Evolutionary conservation across 441 rosid genomes (phyloP).

Genomic region (Adansonia rubrostipa): DNA sequence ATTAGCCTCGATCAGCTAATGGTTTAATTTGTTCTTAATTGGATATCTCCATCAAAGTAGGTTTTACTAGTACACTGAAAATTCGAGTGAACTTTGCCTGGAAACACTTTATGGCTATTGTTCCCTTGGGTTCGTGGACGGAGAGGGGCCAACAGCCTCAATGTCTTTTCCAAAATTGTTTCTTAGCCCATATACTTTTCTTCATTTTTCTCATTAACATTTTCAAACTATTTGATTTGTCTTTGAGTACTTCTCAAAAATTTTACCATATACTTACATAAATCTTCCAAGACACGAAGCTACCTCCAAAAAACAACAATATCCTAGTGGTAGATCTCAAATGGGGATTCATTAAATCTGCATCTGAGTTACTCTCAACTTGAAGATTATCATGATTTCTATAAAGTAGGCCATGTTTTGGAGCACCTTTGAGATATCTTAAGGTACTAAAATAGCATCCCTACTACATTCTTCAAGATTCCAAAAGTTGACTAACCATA

Average conservation of each 20-base stretch:
- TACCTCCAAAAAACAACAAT: neutral
- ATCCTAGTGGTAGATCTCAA: neutral
- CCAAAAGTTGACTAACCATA: neutral
- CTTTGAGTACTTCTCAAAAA: neutral
- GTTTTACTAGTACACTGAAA: neutral
- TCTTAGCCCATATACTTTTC: neutral
- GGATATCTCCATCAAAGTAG: neutral
- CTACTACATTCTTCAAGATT: neutral
- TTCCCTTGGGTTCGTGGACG: neutral
- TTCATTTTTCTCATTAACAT: slow-evolving; percentile 9
- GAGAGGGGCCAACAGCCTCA: neutral
- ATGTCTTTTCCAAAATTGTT: neutral
- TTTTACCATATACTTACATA: neutral
- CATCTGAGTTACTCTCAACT: neutral
- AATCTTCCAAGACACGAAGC: neutral
- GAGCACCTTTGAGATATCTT: slow-evolving; percentile 4
- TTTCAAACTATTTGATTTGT: neutral
- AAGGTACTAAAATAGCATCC: neutral
- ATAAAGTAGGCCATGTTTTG: neutral
- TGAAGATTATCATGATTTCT: neutral
- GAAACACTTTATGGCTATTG: neutral
- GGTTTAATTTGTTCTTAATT: slow-evolving; percentile 1
- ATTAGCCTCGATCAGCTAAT: neutral
- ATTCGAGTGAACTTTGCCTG: neutral
- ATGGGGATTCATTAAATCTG: neutral